Evolutionary conservation across 805 yeast genomes (phyloP), one percentile per base, ranked within the genome.

Genomic region (Pichia deserticola): DNA sequence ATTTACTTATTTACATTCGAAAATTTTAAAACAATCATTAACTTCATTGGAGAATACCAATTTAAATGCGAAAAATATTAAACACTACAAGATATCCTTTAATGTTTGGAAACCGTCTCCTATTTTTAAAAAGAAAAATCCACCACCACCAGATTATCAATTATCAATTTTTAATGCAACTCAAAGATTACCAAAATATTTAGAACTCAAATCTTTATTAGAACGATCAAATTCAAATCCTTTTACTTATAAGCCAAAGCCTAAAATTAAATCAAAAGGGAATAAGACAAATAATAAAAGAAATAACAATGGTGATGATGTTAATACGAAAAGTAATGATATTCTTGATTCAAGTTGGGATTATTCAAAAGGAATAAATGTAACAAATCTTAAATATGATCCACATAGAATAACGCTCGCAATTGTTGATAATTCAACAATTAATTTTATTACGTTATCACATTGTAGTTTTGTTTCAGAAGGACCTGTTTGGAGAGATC

Each of bases 31-130:
- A 8, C 57, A 54, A 39, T 47, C 54, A 4, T 12, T 50, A n/a
- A 42, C 52, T 20, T 38, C 15, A 28, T 38, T 42, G 6, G 25
- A 36, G 10, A 42, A 42, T 27, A 15, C 8, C 32, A 28, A 36
- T 32, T 0, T 5, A 27, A 40, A 36, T 54, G 12, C n/a, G 28
- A 28, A 63, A 58, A 50, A 54, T 63, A 4, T 54, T 51, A 46
- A 58, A 60, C 11, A 40, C 56, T 60, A 51, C 37, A 49, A 60
- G 5, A 66, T 84, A 3, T 69, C 77, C 0, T 89, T 72, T 57
- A 74, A 84, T 58, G 86, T 87, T 3, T 90, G 97, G 96, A 89
- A 86, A 62, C 97, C 98, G 2, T 70, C 74, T 2, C 74, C 86
- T 0, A 66, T 70, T 3, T 90, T 86, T 68, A 82, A 81, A 51